Evolutionary conservation across 192 early-diverging fungal species (phyloP), one percentile per base, ranked within the genome.

Genomic region (Coemansia brasiliensis): DNA sequence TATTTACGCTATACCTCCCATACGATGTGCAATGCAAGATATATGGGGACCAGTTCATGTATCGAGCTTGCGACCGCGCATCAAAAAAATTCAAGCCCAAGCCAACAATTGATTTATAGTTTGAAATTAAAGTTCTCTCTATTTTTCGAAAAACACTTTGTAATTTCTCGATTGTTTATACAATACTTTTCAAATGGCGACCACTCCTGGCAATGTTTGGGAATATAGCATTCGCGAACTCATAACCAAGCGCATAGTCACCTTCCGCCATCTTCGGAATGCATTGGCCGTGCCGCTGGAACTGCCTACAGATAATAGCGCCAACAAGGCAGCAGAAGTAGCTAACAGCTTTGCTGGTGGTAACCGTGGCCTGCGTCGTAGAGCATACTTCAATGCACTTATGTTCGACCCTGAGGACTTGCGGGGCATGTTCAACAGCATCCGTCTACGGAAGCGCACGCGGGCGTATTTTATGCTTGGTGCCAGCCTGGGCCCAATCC

Each of bases 31-130:
- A 80, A 15, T 87, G 85, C 45, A 81, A 80, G 25, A 58, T 95
- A 0, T 92, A 90, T 56, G 94, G 94, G 2, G 82, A 87, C 69
- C 89, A 92, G 61, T 84, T 95, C 59, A 76, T 69, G 29, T 86
- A 81, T 51, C 69, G 89, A n/a, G 79, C 92, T 0, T 81, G 86
- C 11, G 88, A 90, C 35, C 74, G 93, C 26, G 86, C 85, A 3
- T 67, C 86, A 10, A 90, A 51, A 59, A 79, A 79, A 42, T 79
- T 79, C 52, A 79, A 79, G 26, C 61, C 76, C 29, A 73, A 62
- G 26, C 69, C 65, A 16, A 69, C 39, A 10, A 39, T 79, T 4
- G 76, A 73, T 38, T 37, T 79, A 16, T 58, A 66, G 17, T 15
- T 44, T 49, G n/a, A n/a, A n/a, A n/a, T n/a, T n/a, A n/a, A n/a